A percentile compares a stretch with the other conserved stretches of the same genome.
Conservation (phyloP, 2,329 filamentous ascomycete species). For the Hortaea werneckii region DNA sequence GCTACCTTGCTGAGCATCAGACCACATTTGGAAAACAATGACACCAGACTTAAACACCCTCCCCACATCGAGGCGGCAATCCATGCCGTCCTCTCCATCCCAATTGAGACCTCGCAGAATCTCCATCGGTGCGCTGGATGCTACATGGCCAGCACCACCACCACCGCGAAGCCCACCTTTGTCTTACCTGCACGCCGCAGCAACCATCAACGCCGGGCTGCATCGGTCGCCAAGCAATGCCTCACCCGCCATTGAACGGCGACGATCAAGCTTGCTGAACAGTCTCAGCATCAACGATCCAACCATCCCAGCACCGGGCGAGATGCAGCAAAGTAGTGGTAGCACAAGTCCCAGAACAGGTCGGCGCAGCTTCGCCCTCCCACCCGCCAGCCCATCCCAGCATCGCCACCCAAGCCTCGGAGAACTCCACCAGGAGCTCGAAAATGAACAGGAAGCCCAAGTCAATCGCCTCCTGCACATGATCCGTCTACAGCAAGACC, state of each 20-base stretch:
- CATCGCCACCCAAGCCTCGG: conserved; percentile 61
- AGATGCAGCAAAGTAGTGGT: conserved; percentile 45
- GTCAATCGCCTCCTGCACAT: conserved; percentile 69
- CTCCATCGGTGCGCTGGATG: conserved; percentile 27
- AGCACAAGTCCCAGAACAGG: conserved; percentile 13
- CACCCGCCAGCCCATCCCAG: conserved; percentile 49
- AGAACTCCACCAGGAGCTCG: conserved; percentile 68
- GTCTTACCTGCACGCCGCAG: conserved; percentile 63
- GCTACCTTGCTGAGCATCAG: too few species aligned
- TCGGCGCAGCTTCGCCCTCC: conserved; percentile 32
- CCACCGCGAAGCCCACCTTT: conserved; percentile 55
- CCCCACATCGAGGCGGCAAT: conserved; percentile 37
- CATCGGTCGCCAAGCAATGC: conserved; percentile 37
- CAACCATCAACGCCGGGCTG: conserved; percentile 62
- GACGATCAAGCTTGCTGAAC: conserved; percentile 60
- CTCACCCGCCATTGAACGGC: conserved; percentile 40
- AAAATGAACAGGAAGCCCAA: conserved; percentile 69
- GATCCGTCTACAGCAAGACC: conserved; percentile 66
- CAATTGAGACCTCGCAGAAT: conserved; percentile 20
- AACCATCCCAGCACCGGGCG: conserved; percentile 54
- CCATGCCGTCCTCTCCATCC: conserved; percentile 23
- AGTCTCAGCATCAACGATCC: conserved; percentile 67
- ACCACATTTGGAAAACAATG: conserved; percentile 25
- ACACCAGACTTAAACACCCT: conserved; percentile 52
- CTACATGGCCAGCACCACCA: conserved; percentile 38